Conservation (phyloP, 2,329 filamentous ascomycete species). For the Didymella pinodella region DNA sequence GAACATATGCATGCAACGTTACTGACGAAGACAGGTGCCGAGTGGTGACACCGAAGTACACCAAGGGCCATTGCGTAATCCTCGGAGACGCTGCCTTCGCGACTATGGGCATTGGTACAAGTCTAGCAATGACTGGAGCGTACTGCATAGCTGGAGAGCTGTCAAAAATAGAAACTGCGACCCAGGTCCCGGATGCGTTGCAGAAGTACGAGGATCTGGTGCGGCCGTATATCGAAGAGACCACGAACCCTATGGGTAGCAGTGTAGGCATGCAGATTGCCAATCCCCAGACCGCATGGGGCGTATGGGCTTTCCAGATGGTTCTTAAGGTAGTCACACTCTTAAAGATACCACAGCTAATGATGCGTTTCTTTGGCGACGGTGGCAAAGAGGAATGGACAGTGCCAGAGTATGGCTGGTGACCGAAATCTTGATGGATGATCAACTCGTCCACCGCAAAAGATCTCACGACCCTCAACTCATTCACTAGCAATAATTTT, state of each 20-base stretch:
- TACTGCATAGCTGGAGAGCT: slow-evolving; percentile 53
- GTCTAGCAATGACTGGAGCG: slow-evolving; percentile 49
- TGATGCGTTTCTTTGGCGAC: slow-evolving; percentile 9
- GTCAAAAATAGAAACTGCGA: slow-evolving; percentile 28
- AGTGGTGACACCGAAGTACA: slow-evolving; percentile 58
- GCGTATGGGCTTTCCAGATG: slow-evolving; percentile 31
- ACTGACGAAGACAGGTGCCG: slow-evolving; percentile 54
- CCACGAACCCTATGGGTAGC: slow-evolving; percentile 16
- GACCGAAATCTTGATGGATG: background rate
- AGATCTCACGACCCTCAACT: background rate
- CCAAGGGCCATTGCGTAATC: slow-evolving; percentile 58
- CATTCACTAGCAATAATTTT: background rate
- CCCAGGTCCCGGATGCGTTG: slow-evolving; percentile 32
- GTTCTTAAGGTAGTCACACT: slow-evolving; percentile 22
- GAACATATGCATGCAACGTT: background rate
- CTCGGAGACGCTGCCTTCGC: slow-evolving; percentile 62
- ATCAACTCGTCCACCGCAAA: background rate
- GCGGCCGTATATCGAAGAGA: slow-evolving; percentile 26
- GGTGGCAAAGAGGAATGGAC: slow-evolving; percentile 20
- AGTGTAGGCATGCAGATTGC: slow-evolving; percentile 33
- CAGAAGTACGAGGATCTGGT: slow-evolving; percentile 34
- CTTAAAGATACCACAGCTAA: slow-evolving; percentile 10
- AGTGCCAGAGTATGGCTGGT: slow-evolving; percentile 28
- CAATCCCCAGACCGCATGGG: slow-evolving; percentile 45
- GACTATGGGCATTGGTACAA: slow-evolving; percentile 41